Evolutionary conservation across 768 basidiomycete species (phyloP), one percentile per base, ranked within the genome.

Genomic region (Paxillus rubicundulus): DNA sequence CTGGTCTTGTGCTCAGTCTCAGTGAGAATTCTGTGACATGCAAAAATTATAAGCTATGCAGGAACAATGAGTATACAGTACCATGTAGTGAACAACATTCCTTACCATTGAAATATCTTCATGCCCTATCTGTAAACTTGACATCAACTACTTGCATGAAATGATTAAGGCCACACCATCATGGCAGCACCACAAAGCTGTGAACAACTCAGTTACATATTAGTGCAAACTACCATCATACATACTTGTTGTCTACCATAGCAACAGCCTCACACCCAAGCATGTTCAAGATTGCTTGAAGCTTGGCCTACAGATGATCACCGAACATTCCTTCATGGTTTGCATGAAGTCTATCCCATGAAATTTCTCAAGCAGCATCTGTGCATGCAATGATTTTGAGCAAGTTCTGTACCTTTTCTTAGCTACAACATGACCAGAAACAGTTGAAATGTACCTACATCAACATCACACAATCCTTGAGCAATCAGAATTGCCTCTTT

Each of bases 341-440:
- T 20, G 49, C 54, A 50, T 59, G 58, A 2, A 59, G 28, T 9
- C 51, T 3, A 41, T 59, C 58, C 10, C 28, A 59, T 30, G 54
- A 56, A 6, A 53, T 47, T 4, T 52, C 54, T 17, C 17, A n/a
- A 47, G 53, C 32, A 16, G 44, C 34, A 44, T 59, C 44, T 16
- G 50, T 33, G 27, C 16, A 24, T 24, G 21, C 21, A 3, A 24
- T 5, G 21, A 5, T 24, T 3, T 24, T 24, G 3, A 24, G 5
- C 21, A 5, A 24, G 21, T 24, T 24, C 21, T 24, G n/a, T n/a
- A n/a, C n/a, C n/a, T n/a, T n/a, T n/a, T n/a, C n/a, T n/a, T n/a
- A n/a, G n/a, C n/a, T n/a, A n/a, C n/a, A n/a, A n/a, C n/a, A n/a
- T n/a, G n/a, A n/a, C n/a, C n/a, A n/a, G n/a, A n/a, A n/a, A n/a